Evolutionary conservation across 176 grass and related monocot genomes (phyloP), one percentile per base, ranked within the genome.

Genomic region (Ampelocalamus luodianensis): DNA sequence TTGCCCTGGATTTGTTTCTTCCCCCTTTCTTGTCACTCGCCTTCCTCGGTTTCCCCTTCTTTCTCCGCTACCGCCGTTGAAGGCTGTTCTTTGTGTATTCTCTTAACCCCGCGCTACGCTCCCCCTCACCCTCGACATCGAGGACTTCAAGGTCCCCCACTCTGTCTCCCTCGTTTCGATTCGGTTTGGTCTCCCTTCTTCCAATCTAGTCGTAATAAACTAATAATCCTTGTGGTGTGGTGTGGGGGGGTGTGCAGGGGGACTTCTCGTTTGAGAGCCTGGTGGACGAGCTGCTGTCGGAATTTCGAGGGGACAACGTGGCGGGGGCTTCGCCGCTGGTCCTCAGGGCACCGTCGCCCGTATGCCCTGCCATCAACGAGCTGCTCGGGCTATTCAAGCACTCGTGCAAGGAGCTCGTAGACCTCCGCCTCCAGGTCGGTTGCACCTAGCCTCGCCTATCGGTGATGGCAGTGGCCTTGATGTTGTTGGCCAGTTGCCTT

Each of bases 371-470:
- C 13, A 93, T 99, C 27, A 91, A 99, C 74, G 97, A 99, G 86
- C 84, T 99, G 12, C 86, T 94, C 4, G 88, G 83, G 1, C 90
- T 99, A 38, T 99, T 99, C 86, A 96, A 96, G 88, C 92, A 96
- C 69, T 99, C 97, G 1, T 99, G 96, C 90, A 99, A 99, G 93
- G 96, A 99, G 84, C 87, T 99, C 29, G 84, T 99, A 22, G 93
- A 96, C 84, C 93, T 99, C 78, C 90, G 93, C 71, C 78, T 78
- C 64, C 93, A 99, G 96, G 96, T 96, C 34, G 16, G 74, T 61
- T 40, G 14, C 12, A 1, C 12, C 12, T 0, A 11, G 16, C 27
- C 27, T 65, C 12, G 29, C 1, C 5, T 17, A 24, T 44, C 18
- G 2, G 23, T 45, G 43, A 8, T 27, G 43, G 27, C 14, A 11